Evolutionary conservation across 306 rosid genomes (phyloP), one percentile per base, ranked within the genome.

Genomic region (Trifolium dubium): DNA sequence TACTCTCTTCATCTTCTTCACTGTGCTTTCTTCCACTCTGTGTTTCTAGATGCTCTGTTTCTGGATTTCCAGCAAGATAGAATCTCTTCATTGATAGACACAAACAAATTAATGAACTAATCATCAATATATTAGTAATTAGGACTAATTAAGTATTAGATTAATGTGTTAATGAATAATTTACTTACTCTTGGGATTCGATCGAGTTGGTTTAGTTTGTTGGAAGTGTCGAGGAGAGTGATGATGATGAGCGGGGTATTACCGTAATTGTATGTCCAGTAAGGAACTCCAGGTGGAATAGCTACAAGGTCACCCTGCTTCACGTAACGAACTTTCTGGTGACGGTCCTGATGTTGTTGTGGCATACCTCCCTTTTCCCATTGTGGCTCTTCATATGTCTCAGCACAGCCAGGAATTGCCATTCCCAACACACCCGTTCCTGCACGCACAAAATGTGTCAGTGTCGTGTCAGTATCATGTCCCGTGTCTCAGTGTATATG

Each of bases 21-120:
- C 39, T 44, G 5, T 6, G 31, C 4, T 23, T 41, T 30, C 37
- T 32, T 29, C 6, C 72, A 44, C 47, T 18, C 41, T 11, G 46
- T 5, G 37, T 77, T 23, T 2, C 1, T 1, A 6, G 2, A 28
- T 71, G 77, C 54, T 65, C 74, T 14, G 32, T 28, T 49, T 67
- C 41, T 49, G 83, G 79, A 8, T 67, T 68, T 2, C 83, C 80
- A 60, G 76, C 83, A 37, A 74, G 70, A 40, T 80, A 80, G 31
- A 80, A 80, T 74, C 79, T 74, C 83, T 79, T 15, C 74, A 6
- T 1, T 3, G 4, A 6, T 0, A 23, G 6, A 39, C 32, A 39
- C 1, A 2, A 64, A 18, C 51, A 40, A 18, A 5, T 39, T 4
- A n/a, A 15, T 54, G 5, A 17, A 2, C 29, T 9, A 13, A 6